Evolutionary conservation across 2,329 filamentous ascomycete genomes (phyloP), one percentile per base, ranked within the genome.

Genomic region (Trichophyton mentagrophytes): DNA sequence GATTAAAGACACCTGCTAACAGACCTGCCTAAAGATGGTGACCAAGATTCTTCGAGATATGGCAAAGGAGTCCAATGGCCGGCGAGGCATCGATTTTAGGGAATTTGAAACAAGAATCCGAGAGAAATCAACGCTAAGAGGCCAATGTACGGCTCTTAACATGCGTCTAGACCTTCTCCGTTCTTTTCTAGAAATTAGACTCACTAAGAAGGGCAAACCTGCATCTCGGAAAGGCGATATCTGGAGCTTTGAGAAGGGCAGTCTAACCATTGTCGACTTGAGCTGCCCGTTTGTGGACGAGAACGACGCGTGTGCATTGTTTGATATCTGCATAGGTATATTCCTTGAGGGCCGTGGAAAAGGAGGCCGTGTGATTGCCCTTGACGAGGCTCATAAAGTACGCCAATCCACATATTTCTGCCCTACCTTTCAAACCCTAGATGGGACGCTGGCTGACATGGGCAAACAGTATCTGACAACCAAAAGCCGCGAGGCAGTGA

Each of bases 341-440:
- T 89, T 89, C 67, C 71, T 89, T 0, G 81, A 86, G 61, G 76
- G 82, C 55, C 71, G 78, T 0, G 65, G 70, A 0, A 70, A 69
- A 0, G 67, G 78, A 0, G 83, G 85, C 0, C 79, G 83, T 3
- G 76, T 90, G 42, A 72, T 91, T 13, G 86, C 86, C 0, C 75
- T 91, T 0, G 88, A 92, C 64, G 87, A 92, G 68, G 88, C 88
- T 0, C 88, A 93, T 69, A 90, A 90, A 66, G 80, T 82, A 70
- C 57, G 65, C 55, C 42, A 36, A 59, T n/a, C 55, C 22, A 20
- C 22, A 22, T 36, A 7, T 44, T 17, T 9, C 9, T 9, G 3
- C 22, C 36, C 9, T 33, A 15, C 46, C 3, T 38, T 13, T 38
- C 20, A n/a, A 8, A 7, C 17, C 6, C 25, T 42, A 55, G 8